phyloP scores from a whole-genome alignment of 768 basidiomycete species.

The Kwoniella heveanensis region DNA sequence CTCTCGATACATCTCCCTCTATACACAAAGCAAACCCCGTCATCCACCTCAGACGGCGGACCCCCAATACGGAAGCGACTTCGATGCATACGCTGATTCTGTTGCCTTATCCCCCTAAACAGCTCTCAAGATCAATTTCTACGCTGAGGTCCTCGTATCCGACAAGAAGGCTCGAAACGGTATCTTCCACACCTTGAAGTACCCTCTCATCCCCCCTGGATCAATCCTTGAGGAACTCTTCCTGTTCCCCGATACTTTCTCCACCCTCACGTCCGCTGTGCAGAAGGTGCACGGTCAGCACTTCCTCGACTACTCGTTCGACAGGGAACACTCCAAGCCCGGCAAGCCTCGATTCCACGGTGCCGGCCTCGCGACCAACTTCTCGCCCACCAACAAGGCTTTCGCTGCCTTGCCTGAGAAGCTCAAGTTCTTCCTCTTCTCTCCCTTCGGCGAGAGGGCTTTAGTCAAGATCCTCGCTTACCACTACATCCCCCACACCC shows the following conservation, averaged over 20 bases:
- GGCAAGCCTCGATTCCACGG: conserved; percentile 51
- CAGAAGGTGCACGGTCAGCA: conserved; percentile 62
- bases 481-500: conserved; percentile 65
- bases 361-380: conserved; percentile 50
- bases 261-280: conserved; percentile 63
- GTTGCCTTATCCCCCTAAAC: neutral
- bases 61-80: no score
- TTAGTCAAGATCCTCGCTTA: conserved; percentile 65
- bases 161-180: conserved; percentile 63
- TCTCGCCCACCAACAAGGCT: conserved; percentile 55
- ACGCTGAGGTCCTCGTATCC: conserved; percentile 57
- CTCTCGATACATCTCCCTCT: no score
- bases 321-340: conserved; percentile 38
- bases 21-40: no score
- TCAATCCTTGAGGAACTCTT: conserved; percentile 54
- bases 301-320: conserved; percentile 54
- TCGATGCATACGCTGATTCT: no score
- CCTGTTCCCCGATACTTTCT: conserved; percentile 56
- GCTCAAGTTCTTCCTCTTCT: conserved; percentile 65
- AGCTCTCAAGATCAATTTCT: conserved; percentile 61
- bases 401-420: conserved; percentile 60
- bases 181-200: conserved; percentile 62
- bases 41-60: no score
- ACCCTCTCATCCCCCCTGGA: conserved; percentile 60
- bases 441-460: conserved; percentile 62